Evolutionary conservation across 106 monocot species (phyloP).

Genomic region (Chionographis japonica): DNA sequence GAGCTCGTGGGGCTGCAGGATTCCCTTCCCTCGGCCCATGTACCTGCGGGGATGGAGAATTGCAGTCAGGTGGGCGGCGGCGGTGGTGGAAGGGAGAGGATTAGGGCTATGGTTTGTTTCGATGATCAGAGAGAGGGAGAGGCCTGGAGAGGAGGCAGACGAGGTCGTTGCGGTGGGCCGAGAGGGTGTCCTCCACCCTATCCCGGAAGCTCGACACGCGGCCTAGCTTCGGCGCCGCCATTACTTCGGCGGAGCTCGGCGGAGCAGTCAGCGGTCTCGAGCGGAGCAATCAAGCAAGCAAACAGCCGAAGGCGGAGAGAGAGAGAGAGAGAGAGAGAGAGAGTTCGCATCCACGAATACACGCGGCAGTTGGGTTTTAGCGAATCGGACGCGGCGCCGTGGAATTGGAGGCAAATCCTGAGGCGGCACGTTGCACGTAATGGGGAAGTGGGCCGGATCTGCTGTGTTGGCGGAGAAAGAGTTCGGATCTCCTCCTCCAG

Average conservation of each 20-base stretch:
- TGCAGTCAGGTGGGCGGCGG: neutral
- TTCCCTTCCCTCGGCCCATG: constrained; percentile 67
- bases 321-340: too few species aligned
- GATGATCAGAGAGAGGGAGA: neutral
- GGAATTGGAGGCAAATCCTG: too few species aligned
- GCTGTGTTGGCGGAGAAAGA: too few species aligned
- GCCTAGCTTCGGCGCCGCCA: constrained; percentile 46
- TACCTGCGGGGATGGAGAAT: constrained; percentile 29
- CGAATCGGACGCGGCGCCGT: too few species aligned
- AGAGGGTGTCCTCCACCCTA: constrained; percentile 84
- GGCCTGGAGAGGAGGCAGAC: constrained; percentile 80
- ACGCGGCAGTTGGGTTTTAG: too few species aligned
- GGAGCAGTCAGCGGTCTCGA: too few species aligned
- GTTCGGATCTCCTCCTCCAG: too few species aligned
- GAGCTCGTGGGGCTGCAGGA: constrained; percentile 85
- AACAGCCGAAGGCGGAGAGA: too few species aligned
- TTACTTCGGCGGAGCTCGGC: constrained; percentile 1
- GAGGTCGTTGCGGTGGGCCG: constrained; percentile 87
- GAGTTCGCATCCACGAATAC: too few species aligned
- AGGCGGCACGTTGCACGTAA: too few species aligned
- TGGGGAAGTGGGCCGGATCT: too few species aligned
- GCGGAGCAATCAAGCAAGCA: neutral
- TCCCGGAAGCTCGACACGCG: constrained; percentile 68
- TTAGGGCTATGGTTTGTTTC: neutral
- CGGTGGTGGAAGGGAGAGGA: too few species aligned